A percentile compares a stretch with the other conserved stretches of the same genome.
Evolutionary conservation across 306 rosid species (phyloP).

Genomic region (Castanea mollissima): DNA sequence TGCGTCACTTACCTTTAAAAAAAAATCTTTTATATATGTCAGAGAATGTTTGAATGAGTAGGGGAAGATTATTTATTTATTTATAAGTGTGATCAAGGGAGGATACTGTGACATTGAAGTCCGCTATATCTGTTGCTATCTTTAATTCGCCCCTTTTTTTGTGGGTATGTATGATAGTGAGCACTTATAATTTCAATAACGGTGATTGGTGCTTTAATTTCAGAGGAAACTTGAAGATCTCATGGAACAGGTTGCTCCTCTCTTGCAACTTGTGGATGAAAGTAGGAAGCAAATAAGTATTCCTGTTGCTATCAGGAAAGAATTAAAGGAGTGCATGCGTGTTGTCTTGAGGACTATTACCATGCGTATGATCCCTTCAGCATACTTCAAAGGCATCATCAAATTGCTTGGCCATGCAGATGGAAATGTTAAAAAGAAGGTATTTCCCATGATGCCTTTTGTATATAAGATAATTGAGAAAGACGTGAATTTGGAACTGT

Average conservation of each 20-base stretch:
- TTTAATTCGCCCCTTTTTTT: background rate
- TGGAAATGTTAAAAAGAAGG: slow-evolving; percentile 65
- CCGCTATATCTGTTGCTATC: background rate
- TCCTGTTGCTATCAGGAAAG: slow-evolving; percentile 52
- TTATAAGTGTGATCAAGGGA: too few relatives aligned
- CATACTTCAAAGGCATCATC: slow-evolving; percentile 58
- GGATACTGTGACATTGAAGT: slow-evolving; percentile 1
- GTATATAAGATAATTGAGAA: background rate
- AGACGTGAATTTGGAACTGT: background rate
- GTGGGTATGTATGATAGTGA: background rate
- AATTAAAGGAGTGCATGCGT: slow-evolving; percentile 56
- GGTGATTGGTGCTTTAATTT: slow-evolving; percentile 17
- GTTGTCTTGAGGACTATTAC: slow-evolving; percentile 52
- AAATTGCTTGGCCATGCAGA: slow-evolving; percentile 63
- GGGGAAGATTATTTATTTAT: background rate
- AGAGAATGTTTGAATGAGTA: background rate
- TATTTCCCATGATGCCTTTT: slow-evolving; percentile 22
- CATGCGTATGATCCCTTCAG: slow-evolving; percentile 53
- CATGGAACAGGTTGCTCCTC: slow-evolving; percentile 64
- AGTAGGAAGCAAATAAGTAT: slow-evolving; percentile 45
- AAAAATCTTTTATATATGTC: background rate
- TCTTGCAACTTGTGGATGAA: slow-evolving; percentile 59
- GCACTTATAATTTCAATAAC: background rate
- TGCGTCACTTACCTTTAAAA: too few relatives aligned
- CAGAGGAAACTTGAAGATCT: slow-evolving; percentile 66